Percentiles rank a stretch among this genome's conserved stretches.
phyloP scores from a whole-genome alignment of 2,329 filamentous ascomycete species.

The Ramularia endophylla region DNA sequence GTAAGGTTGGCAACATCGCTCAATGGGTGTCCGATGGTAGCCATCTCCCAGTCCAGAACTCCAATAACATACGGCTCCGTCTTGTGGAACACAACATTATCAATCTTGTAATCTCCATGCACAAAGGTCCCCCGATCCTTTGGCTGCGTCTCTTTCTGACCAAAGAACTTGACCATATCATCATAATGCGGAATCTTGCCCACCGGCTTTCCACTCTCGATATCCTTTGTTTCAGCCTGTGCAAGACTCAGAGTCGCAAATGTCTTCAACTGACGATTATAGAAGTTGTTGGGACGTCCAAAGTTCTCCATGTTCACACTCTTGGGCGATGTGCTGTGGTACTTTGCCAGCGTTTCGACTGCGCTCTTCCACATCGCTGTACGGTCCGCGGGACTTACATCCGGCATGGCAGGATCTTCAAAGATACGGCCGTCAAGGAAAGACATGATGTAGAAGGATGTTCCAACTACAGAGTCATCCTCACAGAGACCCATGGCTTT shows the following conservation, averaged over 20 bases:
- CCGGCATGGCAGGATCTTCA: slow-evolving; percentile 78
- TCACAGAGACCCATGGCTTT: slow-evolving; percentile 80
- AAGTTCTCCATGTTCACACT: slow-evolving; percentile 65
- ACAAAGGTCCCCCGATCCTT: slow-evolving; percentile 72
- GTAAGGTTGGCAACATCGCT: slow-evolving; percentile 82
- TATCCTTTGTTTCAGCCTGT: slow-evolving; percentile 69
- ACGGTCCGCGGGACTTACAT: slow-evolving; percentile 61
- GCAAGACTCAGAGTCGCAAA: slow-evolving; percentile 71
- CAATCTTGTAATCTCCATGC: slow-evolving; percentile 92
- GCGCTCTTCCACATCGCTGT: slow-evolving; percentile 81
- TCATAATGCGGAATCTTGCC: slow-evolving; percentile 79
- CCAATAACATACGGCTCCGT: slow-evolving; percentile 84
- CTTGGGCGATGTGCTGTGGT: slow-evolving; percentile 68
- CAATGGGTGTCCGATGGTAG: slow-evolving; percentile 91
- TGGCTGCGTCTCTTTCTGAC: slow-evolving; percentile 62
- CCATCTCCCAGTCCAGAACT: slow-evolving; percentile 98
- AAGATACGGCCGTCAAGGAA: slow-evolving; percentile 93
- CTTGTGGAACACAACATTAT: slow-evolving; percentile 66
- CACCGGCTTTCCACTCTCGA: slow-evolving; percentile 69
- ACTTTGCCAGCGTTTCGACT: slow-evolving; percentile 72
- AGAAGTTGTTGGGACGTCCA: slow-evolving; percentile 72
- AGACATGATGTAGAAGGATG: slow-evolving; percentile 95
- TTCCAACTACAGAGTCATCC: slow-evolving; percentile 73
- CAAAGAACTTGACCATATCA: slow-evolving; percentile 74
- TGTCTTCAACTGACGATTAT: slow-evolving; percentile 76